Base-by-base conservation (phyloP, 2,329 filamentous ascomycete genomes). In the Chrysoporthe deuterocubensis region DNA sequence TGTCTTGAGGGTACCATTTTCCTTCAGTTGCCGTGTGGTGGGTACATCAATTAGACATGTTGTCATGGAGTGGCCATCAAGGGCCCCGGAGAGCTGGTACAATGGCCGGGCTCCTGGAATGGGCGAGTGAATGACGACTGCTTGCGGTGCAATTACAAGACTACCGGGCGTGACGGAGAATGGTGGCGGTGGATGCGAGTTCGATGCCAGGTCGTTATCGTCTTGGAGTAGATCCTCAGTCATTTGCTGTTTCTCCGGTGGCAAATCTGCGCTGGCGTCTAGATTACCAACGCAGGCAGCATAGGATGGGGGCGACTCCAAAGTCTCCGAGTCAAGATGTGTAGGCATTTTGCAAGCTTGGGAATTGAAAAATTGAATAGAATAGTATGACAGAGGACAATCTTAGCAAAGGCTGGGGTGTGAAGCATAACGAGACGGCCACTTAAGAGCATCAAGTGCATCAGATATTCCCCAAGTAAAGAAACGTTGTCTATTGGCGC, bases 91-190 rank as follows among this genome's bases (percentile, higher is more conserved):
- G 9, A 68, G 50, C 37, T 66, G 54, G 37, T 68, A 66, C 1
- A 68, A 48, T 11, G 67, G 59, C 13, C 64, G 56, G 0, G 59
- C 59, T 2, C 59, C 59, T 13, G 64, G 34, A 14, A 63, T 37
- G 2, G 63, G 40, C 7, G 40, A 4, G 2, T 50, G 59, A 4
- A 68, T 63, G 21, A 60, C 37, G 18, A 32, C 8, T 4, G 59
- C n/a, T 14, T 48, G 40, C 2, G 59, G 67, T 4, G 54, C n/a
- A 1, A 68, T 42, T 16, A 68, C 13, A 14, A 68, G 59, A 2
- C 58, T 66, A 2, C 67, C 64, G 18, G 67, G 67, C 4, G 67
- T 68, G 37, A 64, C 43, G 6, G 59, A 63, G 52, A 68, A 68
- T 3, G 67, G 67, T 14, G 64, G 64, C 1, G 67, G 67, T 58